A percentile compares a stretch with the other conserved stretches of the same genome.
phyloP scores from a whole-genome alignment of 805 yeast genomes.

The Sungouiella thailandica region DNA sequence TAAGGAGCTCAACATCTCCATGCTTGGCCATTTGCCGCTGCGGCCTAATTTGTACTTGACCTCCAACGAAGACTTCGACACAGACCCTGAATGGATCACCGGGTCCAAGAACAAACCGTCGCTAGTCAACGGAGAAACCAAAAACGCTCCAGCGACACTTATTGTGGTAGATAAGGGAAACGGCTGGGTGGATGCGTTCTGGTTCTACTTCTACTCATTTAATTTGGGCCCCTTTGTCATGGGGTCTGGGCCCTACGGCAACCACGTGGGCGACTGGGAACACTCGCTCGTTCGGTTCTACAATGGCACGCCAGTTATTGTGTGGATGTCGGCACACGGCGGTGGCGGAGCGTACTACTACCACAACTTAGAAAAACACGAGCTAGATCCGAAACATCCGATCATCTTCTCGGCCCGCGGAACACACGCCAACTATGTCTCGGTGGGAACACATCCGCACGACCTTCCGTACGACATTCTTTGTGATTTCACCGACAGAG shows the following conservation, averaged over 20 bases:
- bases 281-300: conserved; percentile 84
- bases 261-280: conserved; percentile 98
- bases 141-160: conserved; percentile 73
- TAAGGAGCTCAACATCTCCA: conserved; percentile 24
- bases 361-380: conserved; percentile 66
- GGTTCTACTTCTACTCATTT: conserved; percentile 95
- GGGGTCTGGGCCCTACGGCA: conserved; percentile 97
- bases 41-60: conserved; percentile 51
- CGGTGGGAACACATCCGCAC: conserved; percentile 95
- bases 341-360: conserved; percentile 90
- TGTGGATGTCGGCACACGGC: conserved; percentile 98
- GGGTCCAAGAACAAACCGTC: conserved; percentile 67
- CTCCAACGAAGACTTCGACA: conserved; percentile 63
- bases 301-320: conserved; percentile 70
- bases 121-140: conserved; percentile 63
- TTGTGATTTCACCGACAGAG: conserved; percentile 91
- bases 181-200: conserved; percentile 91
- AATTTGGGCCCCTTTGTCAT: conserved; percentile 94
- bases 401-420: conserved; percentile 89
- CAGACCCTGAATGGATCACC: conserved; percentile 78
- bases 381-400: conserved; percentile 47
- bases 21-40: conserved; percentile 28
- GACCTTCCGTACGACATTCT: conserved; percentile 90
- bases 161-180: conserved; percentile 89
- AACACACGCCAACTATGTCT: conserved; percentile 93